Conservation (phyloP, 2,329 filamentous ascomycete species). For the Xylaria polymorpha region DNA sequence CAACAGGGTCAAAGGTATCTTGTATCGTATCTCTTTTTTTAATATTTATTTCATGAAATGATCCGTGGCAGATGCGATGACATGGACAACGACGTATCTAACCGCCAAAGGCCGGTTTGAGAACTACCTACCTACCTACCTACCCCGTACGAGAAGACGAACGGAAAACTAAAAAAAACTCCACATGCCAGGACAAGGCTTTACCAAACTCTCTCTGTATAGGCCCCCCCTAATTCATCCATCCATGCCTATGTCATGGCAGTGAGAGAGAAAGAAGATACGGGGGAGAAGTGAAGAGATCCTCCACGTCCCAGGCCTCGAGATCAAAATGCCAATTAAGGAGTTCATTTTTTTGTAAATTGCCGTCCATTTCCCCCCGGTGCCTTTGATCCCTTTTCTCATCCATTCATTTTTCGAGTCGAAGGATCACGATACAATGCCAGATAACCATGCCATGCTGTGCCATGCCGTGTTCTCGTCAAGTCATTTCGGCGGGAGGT, state of each 20-base stretch:
- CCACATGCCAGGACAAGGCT: conserved; percentile 26
- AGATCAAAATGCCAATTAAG: conserved; percentile 32
- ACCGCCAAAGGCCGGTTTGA: conserved; percentile 3
- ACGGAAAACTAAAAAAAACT: conserved; percentile 12
- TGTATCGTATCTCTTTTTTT: conserved; percentile 30
- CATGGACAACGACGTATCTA: conserved; percentile 21
- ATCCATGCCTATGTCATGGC: conserved; percentile 22
- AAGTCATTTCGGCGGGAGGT: conserved; percentile 22
- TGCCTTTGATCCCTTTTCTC: conserved; percentile 23
- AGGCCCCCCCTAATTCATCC: conserved; percentile 6
- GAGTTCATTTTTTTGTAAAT: conserved; percentile 1
- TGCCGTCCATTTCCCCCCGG: conserved; percentile 17
- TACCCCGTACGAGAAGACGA: conserved; percentile 22
- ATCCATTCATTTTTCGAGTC: conserved; percentile 30
- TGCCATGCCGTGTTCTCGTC: conserved; percentile 32
- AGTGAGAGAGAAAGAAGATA: conserved; percentile 16
- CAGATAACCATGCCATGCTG: conserved; percentile 11
- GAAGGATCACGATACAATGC: conserved; percentile 31
- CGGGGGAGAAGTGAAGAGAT: conserved; percentile 2
- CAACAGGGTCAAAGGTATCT: conserved; percentile 3
- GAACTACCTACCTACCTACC: conserved; percentile 24
- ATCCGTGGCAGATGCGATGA: conserved; percentile 10
- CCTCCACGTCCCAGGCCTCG: conserved; percentile 15
- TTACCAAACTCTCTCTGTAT: conserved; percentile 34
- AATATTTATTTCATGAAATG: conserved; percentile 27